Base-by-base conservation (phyloP, 164 flowering plant genomes). In the Euptelea pleiosperma region DNA sequence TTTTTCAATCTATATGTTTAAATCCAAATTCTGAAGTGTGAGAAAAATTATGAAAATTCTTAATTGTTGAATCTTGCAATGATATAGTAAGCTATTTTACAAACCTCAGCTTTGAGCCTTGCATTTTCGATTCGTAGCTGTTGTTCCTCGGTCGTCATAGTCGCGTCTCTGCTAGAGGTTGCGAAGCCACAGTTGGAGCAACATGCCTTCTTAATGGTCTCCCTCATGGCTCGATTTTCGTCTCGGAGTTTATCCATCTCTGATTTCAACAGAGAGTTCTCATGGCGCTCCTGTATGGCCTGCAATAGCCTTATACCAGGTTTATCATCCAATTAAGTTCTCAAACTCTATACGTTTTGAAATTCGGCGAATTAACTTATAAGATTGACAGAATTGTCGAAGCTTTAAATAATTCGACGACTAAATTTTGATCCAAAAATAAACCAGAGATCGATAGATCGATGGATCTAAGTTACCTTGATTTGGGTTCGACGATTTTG, bases 261-360 rank as follows among this genome's bases (percentile, higher is more conserved):
- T 18, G 78, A 35, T 62, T 91, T 94, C 72, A 94, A 50, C 60
- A 94, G 57, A 2, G 99, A 86, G 51, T 94, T 94, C 62, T 94
- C 98, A 71, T 94, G 99, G 16, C 99, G 82, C 68, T 94, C 99
- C 72, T 94, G 99, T 62, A 94, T 80, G 7, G 99, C 96, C 99
- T 94, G 75, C 67, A 61, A 46, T 14, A 50, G 2, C 35, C 45
- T 25, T 30, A 21, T n/a, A n/a, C n/a, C n/a, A n/a, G n/a, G n/a
- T n/a, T n/a, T n/a, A n/a, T n/a, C n/a, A n/a, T n/a, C n/a, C n/a
- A n/a, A n/a, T n/a, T n/a, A n/a, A n/a, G n/a, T n/a, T n/a, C n/a
- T n/a, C n/a, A n/a, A n/a, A n/a, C n/a, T n/a, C n/a, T n/a, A n/a
- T n/a, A n/a, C n/a, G n/a, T n/a, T n/a, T n/a, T n/a, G n/a, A n/a